These are phyloP conservation scores for Melampsora occidentalis DNA, from an alignment of 1,284 basidiomycete species.

Conservation along the genomic window DNA sequence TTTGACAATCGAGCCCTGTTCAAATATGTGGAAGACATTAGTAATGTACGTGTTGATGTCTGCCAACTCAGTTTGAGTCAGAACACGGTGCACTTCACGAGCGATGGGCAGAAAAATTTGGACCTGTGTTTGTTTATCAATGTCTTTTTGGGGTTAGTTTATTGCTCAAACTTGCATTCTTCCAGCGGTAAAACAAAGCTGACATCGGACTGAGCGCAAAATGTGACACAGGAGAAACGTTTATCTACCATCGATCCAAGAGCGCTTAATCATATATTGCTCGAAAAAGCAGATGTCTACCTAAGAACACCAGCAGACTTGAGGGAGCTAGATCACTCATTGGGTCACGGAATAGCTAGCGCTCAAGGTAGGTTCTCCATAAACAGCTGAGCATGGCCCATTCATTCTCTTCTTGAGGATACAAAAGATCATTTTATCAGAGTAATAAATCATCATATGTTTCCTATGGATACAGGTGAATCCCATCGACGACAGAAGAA, in stretches of 20 bases:
- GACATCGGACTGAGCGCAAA: no score
- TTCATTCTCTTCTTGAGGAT: no score
- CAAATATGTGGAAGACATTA: no score
- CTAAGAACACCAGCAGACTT: slow-evolving; percentile 67
- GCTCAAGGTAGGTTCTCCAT: neutral
- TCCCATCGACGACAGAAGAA: slow-evolving; percentile 19
- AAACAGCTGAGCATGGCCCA: neutral
- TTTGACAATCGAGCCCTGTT: no score
- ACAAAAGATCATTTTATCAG: neutral
- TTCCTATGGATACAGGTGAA: neutral
- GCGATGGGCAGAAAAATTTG: neutral
- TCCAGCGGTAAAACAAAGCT: neutral
- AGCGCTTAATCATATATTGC: slow-evolving; percentile 62
- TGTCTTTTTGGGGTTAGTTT: slow-evolving; percentile 16
- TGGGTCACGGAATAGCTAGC: slow-evolving; percentile 48
- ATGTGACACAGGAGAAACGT: slow-evolving; percentile 49
- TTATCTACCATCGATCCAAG: slow-evolving; percentile 64
- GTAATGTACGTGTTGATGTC: no score
- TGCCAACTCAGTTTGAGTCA: neutral
- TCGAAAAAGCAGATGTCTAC: slow-evolving; percentile 63
- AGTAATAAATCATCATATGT: neutral
- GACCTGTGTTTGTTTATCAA: slow-evolving; percentile 11
- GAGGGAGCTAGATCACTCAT: slow-evolving; percentile 58
- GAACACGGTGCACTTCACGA: slow-evolving; percentile 9
- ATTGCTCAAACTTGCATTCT: neutral